Evolutionary conservation across 257 asterid species (phyloP), one percentile per base, ranked within the genome.

Genomic region (Scutellaria minor): DNA sequence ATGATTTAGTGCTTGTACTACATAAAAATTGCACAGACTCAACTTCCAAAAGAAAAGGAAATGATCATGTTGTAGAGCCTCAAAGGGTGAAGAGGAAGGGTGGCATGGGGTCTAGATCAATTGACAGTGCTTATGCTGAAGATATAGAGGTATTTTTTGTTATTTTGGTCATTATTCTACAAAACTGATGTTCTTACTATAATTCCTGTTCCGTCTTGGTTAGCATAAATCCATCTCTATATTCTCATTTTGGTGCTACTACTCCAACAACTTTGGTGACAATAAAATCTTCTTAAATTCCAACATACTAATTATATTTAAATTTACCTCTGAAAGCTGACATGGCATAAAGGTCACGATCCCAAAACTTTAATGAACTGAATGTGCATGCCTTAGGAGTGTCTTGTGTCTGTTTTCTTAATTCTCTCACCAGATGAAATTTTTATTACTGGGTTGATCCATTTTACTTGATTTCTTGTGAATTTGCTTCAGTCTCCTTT

Each of bases 21-120:
- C 60, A 37, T 44, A 50, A 37, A 75, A 58, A 74, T 73, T 78
- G 73, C 31, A 1, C 80, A 70, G 95, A 83, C 57, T 66, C 54
- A 9, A 77, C 81, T 40, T 45, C 27, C 37, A 90, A 90, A 82
- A 79, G 95, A 82, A 86, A 87, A 79, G 81, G 80, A 51, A 71
- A 31, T 44, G 82, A 82, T 74, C 76, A 70, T 64, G 60, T 52
- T 37, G 57, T 74, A 35, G 90, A 81, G 78, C 85, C 75, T 77
- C 87, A 72, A 82, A 78, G 81, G 73, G 71, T 65, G 62, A 87
- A 71, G 73, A 80, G 82, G 80, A 80, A 73, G 63, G 86, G 74
- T 42, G 76, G 56, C 39, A 41, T 46, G 51, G 77, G 65, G 46
- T 68, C 67, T 48, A 75, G 79, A 63, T 72, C 78, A 60, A 45